Evolutionary conservation across 257 asterid species (phyloP), one percentile per base, ranked within the genome.

Genomic region (Verbena officinalis): DNA sequence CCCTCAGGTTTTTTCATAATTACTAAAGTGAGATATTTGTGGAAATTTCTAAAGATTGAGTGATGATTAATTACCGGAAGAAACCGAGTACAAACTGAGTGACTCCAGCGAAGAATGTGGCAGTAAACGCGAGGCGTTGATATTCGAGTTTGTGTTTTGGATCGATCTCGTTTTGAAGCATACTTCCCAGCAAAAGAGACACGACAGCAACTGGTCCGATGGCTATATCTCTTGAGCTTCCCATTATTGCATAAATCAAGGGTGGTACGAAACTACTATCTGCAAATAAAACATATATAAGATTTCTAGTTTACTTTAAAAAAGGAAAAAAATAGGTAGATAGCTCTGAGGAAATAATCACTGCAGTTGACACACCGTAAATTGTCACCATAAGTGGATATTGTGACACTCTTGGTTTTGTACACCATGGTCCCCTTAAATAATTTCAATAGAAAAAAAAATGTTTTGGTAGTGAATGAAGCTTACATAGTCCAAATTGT

Each of bases 191-290:
- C 80, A 88, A 68, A 31, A 88, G 96, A 40, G 96, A 88, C 45
- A 88, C 94, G 56, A 88, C 96, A 0, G 96, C 94, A 61, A 88
- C 96, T 0, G 96, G 96, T 36, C 96, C 96, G 15, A 87, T 87
- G n/a, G 96, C 96, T 7, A 87, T 85, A 64, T 87, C 88, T 72
- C 96, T 77, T 10, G 96, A 89, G 75, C 95, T 89, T 1, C 96
- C 96, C 95, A 89, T 82, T 59, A 73, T 43, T 5, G 96, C 96
- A 50, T 90, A 90, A 12, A 87, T 61, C 78, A 90, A 33, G 0
- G 95, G 97, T 4, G 97, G 97, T 56, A 86, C 95, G 55, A 89
- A 89, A 57, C 96, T 89, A 56, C 81, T 80, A 31, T 86, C 95
- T 88, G 81, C 73, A 74, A 33, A 48, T 9, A n/a, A 48, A 61